phyloP scores from a whole-genome alignment of 176 grass and related monocot species.

The Oryza brachyantha region DNA sequence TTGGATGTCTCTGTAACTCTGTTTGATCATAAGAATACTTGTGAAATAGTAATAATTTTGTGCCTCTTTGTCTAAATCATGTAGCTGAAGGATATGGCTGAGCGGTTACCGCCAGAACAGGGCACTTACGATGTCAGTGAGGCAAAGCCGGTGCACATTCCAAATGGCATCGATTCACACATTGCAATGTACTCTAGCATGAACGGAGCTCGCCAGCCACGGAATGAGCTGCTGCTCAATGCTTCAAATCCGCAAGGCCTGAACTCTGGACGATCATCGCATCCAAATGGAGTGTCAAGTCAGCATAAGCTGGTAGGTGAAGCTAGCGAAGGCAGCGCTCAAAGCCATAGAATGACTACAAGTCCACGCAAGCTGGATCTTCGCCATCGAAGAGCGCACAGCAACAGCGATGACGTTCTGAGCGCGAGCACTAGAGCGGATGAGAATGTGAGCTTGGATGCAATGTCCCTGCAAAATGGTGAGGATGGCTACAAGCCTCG shows the following conservation, averaged over 20 bases:
- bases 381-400: slow-evolving; percentile 34
- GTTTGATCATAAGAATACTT: slow-evolving; percentile 5
- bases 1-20: not conserved
- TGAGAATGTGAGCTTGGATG: slow-evolving; percentile 57
- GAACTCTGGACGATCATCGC: slow-evolving; percentile 24
- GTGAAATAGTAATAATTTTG: slow-evolving; percentile 7
- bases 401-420: slow-evolving; percentile 53
- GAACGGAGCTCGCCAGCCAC: slow-evolving; percentile 51
- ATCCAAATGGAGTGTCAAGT: slow-evolving; percentile 46
- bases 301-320: slow-evolving; percentile 52
- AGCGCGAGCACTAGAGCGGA: slow-evolving; percentile 39
- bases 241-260: slow-evolving; percentile 34
- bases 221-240: slow-evolving; percentile 29
- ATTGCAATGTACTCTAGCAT: slow-evolving; percentile 42
- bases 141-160: slow-evolving; percentile 45
- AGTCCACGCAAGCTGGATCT: slow-evolving; percentile 27
- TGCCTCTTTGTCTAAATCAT: slow-evolving; percentile 1
- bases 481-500: slow-evolving; percentile 59
- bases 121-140: slow-evolving; percentile 46
- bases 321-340: slow-evolving; percentile 51
- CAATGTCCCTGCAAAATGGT: slow-evolving; percentile 51
- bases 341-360: slow-evolving; percentile 51
- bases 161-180: slow-evolving; percentile 45
- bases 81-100: slow-evolving; percentile 89
- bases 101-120: slow-evolving; percentile 61